Evolutionary conservation across 257 asterid species (phyloP).

Genomic region (Solanum dulcamara): DNA sequence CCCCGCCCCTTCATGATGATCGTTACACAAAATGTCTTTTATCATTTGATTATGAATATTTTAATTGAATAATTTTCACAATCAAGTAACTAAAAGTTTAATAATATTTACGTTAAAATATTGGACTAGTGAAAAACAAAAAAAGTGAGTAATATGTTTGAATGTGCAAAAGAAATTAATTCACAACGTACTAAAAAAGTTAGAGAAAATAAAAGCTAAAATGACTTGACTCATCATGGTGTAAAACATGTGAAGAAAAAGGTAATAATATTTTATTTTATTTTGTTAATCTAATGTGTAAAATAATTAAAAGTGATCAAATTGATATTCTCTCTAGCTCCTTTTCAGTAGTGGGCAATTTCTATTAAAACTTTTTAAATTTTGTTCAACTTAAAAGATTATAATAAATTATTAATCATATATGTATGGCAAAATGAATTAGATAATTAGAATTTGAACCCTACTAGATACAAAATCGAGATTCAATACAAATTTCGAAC

Average conservation of each 20-base stretch:
- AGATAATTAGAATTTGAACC: background rate
- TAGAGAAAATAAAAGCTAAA: background rate
- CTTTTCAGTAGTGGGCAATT: background rate
- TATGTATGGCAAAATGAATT: background rate
- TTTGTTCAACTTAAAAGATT: background rate
- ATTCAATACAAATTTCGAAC: background rate
- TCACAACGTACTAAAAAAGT: background rate
- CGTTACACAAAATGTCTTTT: too few species aligned
- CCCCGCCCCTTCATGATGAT: too few species aligned
- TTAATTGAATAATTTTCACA: too few species aligned
- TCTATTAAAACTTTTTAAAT: background rate
- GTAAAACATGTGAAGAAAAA: background rate
- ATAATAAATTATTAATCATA: background rate
- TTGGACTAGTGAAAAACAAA: too few species aligned
- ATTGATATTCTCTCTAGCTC: background rate
- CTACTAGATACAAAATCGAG: too few species aligned
- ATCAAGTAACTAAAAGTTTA: too few species aligned
- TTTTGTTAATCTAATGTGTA: background rate
- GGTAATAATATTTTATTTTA: background rate
- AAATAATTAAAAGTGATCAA: background rate
- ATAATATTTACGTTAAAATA: too few species aligned
- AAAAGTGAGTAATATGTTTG: too few species aligned
- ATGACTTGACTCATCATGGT: background rate
- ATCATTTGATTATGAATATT: too few species aligned
- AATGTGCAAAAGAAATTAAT: too few species aligned